Percentiles rank a stretch among this genome's conserved stretches.
These are phyloP conservation scores for Phialophora verrucosa DNA, from an alignment of 2,329 filamentous ascomycete genomes.

Conservation along the genomic window DNA sequence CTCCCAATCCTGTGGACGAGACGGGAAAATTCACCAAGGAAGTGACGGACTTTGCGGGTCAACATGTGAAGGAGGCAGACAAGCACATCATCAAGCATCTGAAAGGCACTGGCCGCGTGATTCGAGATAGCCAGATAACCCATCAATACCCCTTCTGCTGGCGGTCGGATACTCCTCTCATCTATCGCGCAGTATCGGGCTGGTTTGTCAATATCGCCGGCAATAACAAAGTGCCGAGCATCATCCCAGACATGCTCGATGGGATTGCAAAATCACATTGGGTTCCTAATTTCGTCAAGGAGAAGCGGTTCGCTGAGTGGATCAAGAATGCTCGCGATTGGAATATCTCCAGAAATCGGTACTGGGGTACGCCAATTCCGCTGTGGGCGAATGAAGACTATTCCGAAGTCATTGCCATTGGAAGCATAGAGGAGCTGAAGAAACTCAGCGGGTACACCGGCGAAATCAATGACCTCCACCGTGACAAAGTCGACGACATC, in stretches of 20 bases:
- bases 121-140: slow-evolving; percentile 78
- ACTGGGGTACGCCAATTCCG: slow-evolving; percentile 88
- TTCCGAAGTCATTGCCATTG: slow-evolving; percentile 79
- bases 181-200: slow-evolving; percentile 85
- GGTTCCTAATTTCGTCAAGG: slow-evolving; percentile 84
- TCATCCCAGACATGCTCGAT: slow-evolving; percentile 79
- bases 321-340: slow-evolving; percentile 84
- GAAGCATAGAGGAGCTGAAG: slow-evolving; percentile 79
- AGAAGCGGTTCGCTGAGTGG: slow-evolving; percentile 85
- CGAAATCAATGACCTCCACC: slow-evolving; percentile 78
- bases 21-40: slow-evolving; percentile 75
- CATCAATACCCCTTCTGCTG: slow-evolving; percentile 90
- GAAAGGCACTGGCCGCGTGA: slow-evolving; percentile 72
- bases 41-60: slow-evolving; percentile 76
- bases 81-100: slow-evolving; percentile 86
- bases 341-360: slow-evolving; percentile 87
- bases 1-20: slow-evolving; percentile 83
- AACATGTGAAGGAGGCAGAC: slow-evolving; percentile 86
- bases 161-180: slow-evolving; percentile 84
- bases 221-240: slow-evolving; percentile 45
- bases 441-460: slow-evolving; percentile 78
- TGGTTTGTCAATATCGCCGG: slow-evolving; percentile 88
- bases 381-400: slow-evolving; percentile 85
- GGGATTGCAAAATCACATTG: slow-evolving; percentile 84
- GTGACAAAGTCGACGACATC: slow-evolving; percentile 85